Base-by-base conservation (phyloP, 2,329 filamentous ascomycete species). In the Fusarium neocosmosporiellum region DNA sequence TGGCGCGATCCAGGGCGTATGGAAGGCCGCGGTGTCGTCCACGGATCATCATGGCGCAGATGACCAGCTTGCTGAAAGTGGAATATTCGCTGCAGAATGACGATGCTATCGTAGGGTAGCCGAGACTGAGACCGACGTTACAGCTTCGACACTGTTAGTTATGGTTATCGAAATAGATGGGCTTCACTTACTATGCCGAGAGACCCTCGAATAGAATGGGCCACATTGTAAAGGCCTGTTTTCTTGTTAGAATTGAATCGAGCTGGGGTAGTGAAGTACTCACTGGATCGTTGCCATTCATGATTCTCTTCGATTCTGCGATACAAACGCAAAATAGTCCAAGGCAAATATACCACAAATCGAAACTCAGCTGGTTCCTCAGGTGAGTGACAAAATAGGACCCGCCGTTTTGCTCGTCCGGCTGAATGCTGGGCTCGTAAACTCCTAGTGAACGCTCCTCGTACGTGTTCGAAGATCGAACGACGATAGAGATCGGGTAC, bases 401-500 rank as follows among this genome's bases (percentile, higher is more conserved):
- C 4, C 65, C 63, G 9, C 78, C 75, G 13, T 78, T 72, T 2
- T 72, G 59, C 65, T 83, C 81, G 31, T 81, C 75, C 3, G 73
- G 70, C n/a, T 66, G 63, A n/a, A 33, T 46, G 9, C 61, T 63
- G 5, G 59, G 20, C 22, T 82, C 80, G 75, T 91, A 92, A 29
- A 91, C 85, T 1, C 89, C 90, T 7, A 92, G 79, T 55, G 87
- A 88, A 53, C 86, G 85, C 76, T 91, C 89, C 79, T 91, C 89
- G 77, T 91, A 91, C 6, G 89, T 87, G 69, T 89, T 91, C 34
- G 86, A 87, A 61, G 88, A 86, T 48, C 89, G 86, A 80, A 91
- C 89, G 20, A 85, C 88, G 60, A 91, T 89, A 16, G 88, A 88
- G 34, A 91, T 87, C 0, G 90, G 89, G 66, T 89, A 90, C 5